These are phyloP conservation scores for Lyophyllum atratum DNA, from an alignment of 768 basidiomycete genomes.

Conservation along the genomic window DNA sequence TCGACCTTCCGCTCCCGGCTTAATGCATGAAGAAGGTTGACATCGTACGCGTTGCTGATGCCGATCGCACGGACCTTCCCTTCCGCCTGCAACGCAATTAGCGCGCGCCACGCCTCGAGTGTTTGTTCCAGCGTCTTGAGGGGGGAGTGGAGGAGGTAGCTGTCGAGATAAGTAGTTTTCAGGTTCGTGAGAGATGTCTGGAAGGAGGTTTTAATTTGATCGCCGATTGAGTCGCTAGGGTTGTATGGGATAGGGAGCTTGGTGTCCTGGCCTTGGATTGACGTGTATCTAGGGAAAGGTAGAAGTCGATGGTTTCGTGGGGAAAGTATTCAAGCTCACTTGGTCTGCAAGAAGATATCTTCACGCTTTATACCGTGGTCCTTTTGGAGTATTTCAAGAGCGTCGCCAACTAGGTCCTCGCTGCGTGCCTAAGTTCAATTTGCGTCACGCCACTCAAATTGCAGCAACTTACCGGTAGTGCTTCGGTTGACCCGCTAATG, in stretches of 20 bases:
- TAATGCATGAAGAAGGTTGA: conserved; percentile 52
- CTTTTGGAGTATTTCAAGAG: conserved; percentile 55
- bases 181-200: conserved; percentile 67
- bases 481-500: conserved; percentile 66
- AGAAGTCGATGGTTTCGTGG: not conserved
- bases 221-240: conserved; percentile 46
- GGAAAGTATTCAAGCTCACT: conserved; percentile 40
- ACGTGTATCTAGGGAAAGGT: conserved; percentile 59
- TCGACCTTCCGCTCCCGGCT: conserved; percentile 58
- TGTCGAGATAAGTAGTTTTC: conserved; percentile 73
- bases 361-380: conserved; percentile 66
- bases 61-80: conserved; percentile 69
- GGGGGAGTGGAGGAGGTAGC: conserved; percentile 80
- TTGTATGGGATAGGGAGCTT: conserved; percentile 77
- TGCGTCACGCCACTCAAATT: not conserved
- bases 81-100: conserved; percentile 62
- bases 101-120: conserved; percentile 66
- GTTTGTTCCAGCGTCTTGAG: conserved; percentile 59
- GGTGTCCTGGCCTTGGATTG: conserved; percentile 71
- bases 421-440: conserved; percentile 33
- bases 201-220: conserved; percentile 67
- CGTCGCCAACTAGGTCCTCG: conserved; percentile 81
- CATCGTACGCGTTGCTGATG: conserved; percentile 78
- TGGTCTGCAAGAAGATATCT: conserved; percentile 79
- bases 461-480: conserved; percentile 57